Base-by-base conservation (phyloP, 139 green algal genomes). In the Micractinium sp. region DNA sequence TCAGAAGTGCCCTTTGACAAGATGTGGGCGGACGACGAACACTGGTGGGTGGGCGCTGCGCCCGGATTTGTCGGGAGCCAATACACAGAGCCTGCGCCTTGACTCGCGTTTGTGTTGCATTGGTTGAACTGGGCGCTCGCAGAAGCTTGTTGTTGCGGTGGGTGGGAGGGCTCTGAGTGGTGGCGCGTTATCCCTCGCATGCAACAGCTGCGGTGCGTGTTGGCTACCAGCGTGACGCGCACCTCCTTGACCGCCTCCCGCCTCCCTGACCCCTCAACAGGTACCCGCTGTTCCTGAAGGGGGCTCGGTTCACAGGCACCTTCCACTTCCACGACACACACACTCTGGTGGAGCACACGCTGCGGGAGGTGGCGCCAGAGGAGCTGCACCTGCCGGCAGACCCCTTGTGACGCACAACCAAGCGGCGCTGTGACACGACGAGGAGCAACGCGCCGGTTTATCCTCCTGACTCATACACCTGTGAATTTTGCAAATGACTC, bases 1-100 rank as follows among this genome's bases (percentile, higher is more conserved):
- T 71, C 77, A 1, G 74, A 93, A 0, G 85, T 96, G 7, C 94
- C 94, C 0, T 96, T 88, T 47, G 84, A 95, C 2, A 82, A 91
- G 16, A 94, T 94, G 93, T 95, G 94, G 94, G 92, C 93, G 0
- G 93, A 96, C 81, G 94, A 96, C 79, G 19, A 66, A 22, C n/a
- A 89, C 69, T 95, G 93, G 93, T 94, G 69, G 81, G 84, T 22
- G 36, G 36, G n/a, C n/a, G n/a, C n/a, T n/a, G n/a, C n/a, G n/a
- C n/a, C n/a, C n/a, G n/a, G n/a, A n/a, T n/a, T n/a, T n/a, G n/a
- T n/a, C n/a, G n/a, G n/a, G n/a, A n/a, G n/a, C n/a, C n/a, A n/a
- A n/a, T n/a, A n/a, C n/a, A n/a, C n/a, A n/a, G n/a, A n/a, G n/a
- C n/a, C n/a, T n/a, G n/a, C n/a, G n/a, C n/a, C n/a, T n/a, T n/a